Percentiles rank a stretch among this genome's conserved stretches.
phyloP scores from a whole-genome alignment of 2,329 filamentous ascomycete genomes.

The Xylariaceae sp. region DNA sequence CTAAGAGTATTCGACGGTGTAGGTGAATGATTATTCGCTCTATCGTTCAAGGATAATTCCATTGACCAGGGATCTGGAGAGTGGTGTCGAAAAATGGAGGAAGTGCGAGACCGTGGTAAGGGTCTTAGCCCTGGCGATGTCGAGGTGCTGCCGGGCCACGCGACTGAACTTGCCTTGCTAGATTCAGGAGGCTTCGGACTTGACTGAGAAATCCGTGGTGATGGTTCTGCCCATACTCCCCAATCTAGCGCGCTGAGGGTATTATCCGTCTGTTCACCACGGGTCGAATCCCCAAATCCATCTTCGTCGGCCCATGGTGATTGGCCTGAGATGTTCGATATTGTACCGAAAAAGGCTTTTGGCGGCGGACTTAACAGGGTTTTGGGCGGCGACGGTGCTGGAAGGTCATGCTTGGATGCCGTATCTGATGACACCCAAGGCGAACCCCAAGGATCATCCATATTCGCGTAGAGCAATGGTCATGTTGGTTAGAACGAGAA shows the following conservation, averaged over 20 bases:
- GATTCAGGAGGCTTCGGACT: slow-evolving; percentile 38
- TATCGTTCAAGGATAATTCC: slow-evolving; percentile 36
- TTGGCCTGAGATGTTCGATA: slow-evolving; percentile 34
- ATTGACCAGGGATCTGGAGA: slow-evolving; percentile 48
- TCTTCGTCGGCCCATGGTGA: slow-evolving; percentile 49
- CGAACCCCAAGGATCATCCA: slow-evolving; percentile 67
- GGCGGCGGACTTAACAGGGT: slow-evolving; percentile 46
- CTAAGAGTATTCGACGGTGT: slow-evolving; percentile 7
- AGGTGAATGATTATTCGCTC: slow-evolving; percentile 8
- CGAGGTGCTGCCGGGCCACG: slow-evolving; percentile 44
- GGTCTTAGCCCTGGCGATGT: slow-evolving; percentile 40
- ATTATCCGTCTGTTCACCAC: slow-evolving; percentile 32
- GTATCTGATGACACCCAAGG: slow-evolving; percentile 56
- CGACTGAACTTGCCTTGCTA: slow-evolving; percentile 42
- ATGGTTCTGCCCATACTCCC: slow-evolving; percentile 37
- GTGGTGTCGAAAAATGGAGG: slow-evolving; percentile 39
- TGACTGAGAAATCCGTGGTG: slow-evolving; percentile 33
- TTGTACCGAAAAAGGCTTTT: slow-evolving; percentile 44
- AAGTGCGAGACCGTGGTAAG: slow-evolving; percentile 35
- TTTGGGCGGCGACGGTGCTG: slow-evolving; percentile 37
- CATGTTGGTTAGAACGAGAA: slow-evolving; percentile 32
- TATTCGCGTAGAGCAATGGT: slow-evolving; percentile 42
- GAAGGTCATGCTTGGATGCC: slow-evolving; percentile 37
- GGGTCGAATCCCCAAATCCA: slow-evolving; percentile 43
- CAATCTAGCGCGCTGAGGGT: slow-evolving; percentile 32